Evolutionary conservation across 2,329 filamentous ascomycete species (phyloP).

Genomic region (Botryotinia convoluta): DNA sequence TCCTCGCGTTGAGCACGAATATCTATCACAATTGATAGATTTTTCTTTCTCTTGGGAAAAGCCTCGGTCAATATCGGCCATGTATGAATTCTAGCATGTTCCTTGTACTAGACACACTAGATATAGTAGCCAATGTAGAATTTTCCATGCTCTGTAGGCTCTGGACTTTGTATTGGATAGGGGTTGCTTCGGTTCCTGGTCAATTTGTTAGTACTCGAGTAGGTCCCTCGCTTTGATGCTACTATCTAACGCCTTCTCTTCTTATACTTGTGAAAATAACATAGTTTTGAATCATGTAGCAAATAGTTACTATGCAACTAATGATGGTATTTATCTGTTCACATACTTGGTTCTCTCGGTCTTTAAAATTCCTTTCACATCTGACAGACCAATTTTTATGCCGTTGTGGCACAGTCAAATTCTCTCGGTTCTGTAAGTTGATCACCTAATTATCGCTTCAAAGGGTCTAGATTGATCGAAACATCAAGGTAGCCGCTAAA

Average conservation of each 20-base stretch:
- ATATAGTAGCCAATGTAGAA: neutral
- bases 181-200: neutral
- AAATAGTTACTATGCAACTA: neutral
- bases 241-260: neutral
- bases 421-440: neutral
- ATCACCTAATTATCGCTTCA: neutral
- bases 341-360: neutral
- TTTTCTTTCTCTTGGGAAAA: neutral
- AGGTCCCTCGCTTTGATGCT: neutral
- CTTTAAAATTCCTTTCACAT: neutral
- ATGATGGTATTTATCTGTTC: neutral
- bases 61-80: neutral
- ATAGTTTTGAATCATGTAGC: neutral
- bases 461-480: slow-evolving; percentile 9
- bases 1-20: neutral
- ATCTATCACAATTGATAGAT: neutral
- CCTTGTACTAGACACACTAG: neutral
- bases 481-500: slow-evolving; percentile 3
- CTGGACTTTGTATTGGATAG: neutral
- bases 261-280: neutral
- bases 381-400: neutral
- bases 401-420: neutral
- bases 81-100: neutral
- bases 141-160: neutral
- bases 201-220: neutral